Conservation (phyloP, 2,329 filamentous ascomycete species). For the Pestalotiopsis sp. region DNA sequence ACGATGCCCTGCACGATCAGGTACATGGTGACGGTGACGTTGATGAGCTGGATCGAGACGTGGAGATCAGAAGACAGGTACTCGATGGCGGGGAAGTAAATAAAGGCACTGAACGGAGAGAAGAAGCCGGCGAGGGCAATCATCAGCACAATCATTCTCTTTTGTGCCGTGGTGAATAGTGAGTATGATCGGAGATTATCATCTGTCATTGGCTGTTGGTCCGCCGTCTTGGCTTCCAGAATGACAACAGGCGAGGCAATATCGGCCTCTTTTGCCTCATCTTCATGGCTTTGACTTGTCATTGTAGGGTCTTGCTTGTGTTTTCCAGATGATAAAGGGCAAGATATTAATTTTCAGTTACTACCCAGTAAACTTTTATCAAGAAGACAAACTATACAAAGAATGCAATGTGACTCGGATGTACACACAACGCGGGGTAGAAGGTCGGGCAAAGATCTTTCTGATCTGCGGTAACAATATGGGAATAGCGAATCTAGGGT, state of each 20-base stretch:
- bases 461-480: too few species aligned
- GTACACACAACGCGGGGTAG: too few species aligned
- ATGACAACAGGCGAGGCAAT: background rate
- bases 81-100: constrained; percentile 23
- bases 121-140: constrained; percentile 19
- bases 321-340: too few species aligned
- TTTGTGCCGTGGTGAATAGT: constrained; percentile 18
- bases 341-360: too few species aligned
- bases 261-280: too few species aligned
- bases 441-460: too few species aligned
- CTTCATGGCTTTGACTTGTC: too few species aligned
- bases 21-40: constrained; percentile 27
- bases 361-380: too few species aligned
- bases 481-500: too few species aligned
- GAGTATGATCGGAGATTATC: constrained; percentile 16
- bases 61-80: constrained; percentile 18
- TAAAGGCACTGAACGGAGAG: constrained; percentile 18
- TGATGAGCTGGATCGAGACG: constrained; percentile 19
- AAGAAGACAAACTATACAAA: too few species aligned
- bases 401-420: too few species aligned
- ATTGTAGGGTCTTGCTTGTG: too few species aligned
- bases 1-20: constrained; percentile 15
- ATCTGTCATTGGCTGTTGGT: background rate
- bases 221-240: background rate
- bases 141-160: constrained; percentile 16